phyloP scores from a whole-genome alignment of 2,329 filamentous ascomycete genomes.

The Xylogone sp. region DNA sequence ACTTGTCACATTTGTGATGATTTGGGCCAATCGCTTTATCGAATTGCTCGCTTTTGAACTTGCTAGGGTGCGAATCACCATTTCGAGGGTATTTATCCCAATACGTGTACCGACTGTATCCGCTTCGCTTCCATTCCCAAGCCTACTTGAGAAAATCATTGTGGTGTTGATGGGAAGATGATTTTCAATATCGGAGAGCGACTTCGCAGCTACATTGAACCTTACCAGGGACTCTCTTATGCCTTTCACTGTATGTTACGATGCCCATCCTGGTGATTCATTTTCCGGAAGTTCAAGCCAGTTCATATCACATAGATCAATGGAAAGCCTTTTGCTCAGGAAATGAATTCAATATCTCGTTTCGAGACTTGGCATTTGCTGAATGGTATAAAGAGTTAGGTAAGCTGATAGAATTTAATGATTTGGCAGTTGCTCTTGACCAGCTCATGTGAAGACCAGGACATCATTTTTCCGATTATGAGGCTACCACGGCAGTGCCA shows the following conservation, averaged over 20 bases:
- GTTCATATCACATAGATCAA: neutral
- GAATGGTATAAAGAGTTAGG: neutral
- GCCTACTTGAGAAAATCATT: too few species aligned
- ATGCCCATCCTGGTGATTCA: neutral
- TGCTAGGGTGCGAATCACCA: too few species aligned
- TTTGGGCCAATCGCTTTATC: too few species aligned
- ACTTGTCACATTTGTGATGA: too few species aligned
- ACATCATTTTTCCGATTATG: slow-evolving; percentile 25
- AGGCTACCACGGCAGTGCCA: slow-evolving; percentile 16
- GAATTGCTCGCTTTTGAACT: too few species aligned
- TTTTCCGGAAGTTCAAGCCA: neutral
- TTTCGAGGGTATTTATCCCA: too few species aligned
- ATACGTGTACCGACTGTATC: too few species aligned
- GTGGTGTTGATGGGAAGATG: neutral
- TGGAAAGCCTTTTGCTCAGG: neutral
- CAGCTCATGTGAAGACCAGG: neutral
- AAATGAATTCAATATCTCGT: neutral
- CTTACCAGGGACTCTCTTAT: neutral
- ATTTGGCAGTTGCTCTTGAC: neutral
- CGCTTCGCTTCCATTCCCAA: too few species aligned
- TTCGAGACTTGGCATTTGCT: neutral
- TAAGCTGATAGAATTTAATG: neutral
- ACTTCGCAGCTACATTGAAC: neutral
- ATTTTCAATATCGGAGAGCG: neutral
- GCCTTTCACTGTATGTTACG: neutral